Evolutionary conservation across 1,139 yeast species (phyloP), one percentile per base, ranked within the genome.

Genomic region (Yamadazyma buinensis): DNA sequence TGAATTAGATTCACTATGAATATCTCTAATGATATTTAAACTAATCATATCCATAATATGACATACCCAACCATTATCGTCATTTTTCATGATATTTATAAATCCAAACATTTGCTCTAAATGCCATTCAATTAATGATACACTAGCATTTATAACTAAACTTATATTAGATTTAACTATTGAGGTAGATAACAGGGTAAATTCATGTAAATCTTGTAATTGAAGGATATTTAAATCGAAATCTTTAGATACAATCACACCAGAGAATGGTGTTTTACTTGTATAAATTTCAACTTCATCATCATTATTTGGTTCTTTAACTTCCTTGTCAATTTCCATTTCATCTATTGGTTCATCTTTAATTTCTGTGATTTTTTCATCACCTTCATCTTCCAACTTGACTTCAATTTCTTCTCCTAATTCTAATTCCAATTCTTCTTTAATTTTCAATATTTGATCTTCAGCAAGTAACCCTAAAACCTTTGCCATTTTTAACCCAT

Each of bases 41-140:
- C 64, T 68, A 10, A 69, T 64, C 59, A 59, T 55, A 33, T 69
- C 74, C 75, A 69, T 69, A 23, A 69, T 61, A 8, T 65, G 55
- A 48, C 74, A 67, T 47, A 67, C 75, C 75, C 75, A 69, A 37
- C 65, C 70, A n/a, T 69, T 77, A 5, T 71, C 75, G 34, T 77
- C 78, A 47, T 81, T 87, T 36, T 67, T 68, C n/a, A 82, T 42
- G 1, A 85, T 72, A 26, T 81, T 79, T 11, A 88, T 75, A 49
- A 73, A 77, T 2, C 97, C 97, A 70, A 92, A 92, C 98, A 94
- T 92, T 54, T 90, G 97, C 42, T 84, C 80, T 42, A 92, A 72
- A 55, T 92, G 97, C 87, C 95, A 92, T 43, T 77, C 74, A 41
- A 94, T 76, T 40, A 92, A 67, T 30, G 85, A 84, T 21, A 85